phyloP scores from a whole-genome alignment of 495 filamentous ascomycete genomes.

The Xylaria palmicola region DNA sequence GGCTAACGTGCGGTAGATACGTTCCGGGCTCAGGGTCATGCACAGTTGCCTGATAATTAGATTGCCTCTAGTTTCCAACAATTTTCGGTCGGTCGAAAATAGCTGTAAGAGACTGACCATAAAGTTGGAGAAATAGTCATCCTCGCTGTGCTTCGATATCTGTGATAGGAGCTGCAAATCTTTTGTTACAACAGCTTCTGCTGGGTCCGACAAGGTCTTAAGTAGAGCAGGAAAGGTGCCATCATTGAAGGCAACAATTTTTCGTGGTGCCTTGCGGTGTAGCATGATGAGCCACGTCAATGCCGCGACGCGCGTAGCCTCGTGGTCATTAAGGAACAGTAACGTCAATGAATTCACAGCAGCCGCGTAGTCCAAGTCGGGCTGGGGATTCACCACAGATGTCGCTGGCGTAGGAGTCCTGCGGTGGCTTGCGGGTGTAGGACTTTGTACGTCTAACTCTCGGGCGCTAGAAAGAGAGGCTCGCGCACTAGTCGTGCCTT shows the following conservation, averaged over 20 bases:
- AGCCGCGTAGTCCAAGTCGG: slow-evolving; percentile 92
- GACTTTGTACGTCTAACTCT: slow-evolving; percentile 54
- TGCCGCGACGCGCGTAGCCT: slow-evolving; percentile 90
- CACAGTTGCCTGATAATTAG: slow-evolving; percentile 95
- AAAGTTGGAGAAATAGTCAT: slow-evolving; percentile 94
- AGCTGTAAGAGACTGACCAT: slow-evolving; percentile 96
- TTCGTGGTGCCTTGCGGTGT: slow-evolving; percentile 88
- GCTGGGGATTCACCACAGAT: slow-evolving; percentile 44
- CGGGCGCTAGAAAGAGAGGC: slow-evolving; percentile 54
- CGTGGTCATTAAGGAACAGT: slow-evolving; percentile 94
- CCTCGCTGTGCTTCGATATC: slow-evolving; percentile 93
- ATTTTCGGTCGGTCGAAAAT: slow-evolving; percentile 86
- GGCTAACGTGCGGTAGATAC: slow-evolving; percentile 93
- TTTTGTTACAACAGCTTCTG: slow-evolving; percentile 92
- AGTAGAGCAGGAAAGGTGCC: slow-evolving; percentile 94
- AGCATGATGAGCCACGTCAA: slow-evolving; percentile 97
- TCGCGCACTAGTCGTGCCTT: slow-evolving; percentile 52
- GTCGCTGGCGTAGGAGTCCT: slow-evolving; percentile 36
- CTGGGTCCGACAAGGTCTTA: slow-evolving; percentile 93
- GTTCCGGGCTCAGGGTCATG: slow-evolving; percentile 85
- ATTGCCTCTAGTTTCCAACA: slow-evolving; percentile 91
- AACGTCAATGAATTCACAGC: slow-evolving; percentile 94
- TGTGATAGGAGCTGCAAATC: slow-evolving; percentile 94
- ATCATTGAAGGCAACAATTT: slow-evolving; percentile 93
- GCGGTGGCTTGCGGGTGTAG: slow-evolving; percentile 50